Percentiles rank a stretch among this genome's conserved stretches.
These are phyloP conservation scores for Centrapalus pauciflorus DNA, from an alignment of 129 eudicot genomes.

Conservation along the genomic window DNA sequence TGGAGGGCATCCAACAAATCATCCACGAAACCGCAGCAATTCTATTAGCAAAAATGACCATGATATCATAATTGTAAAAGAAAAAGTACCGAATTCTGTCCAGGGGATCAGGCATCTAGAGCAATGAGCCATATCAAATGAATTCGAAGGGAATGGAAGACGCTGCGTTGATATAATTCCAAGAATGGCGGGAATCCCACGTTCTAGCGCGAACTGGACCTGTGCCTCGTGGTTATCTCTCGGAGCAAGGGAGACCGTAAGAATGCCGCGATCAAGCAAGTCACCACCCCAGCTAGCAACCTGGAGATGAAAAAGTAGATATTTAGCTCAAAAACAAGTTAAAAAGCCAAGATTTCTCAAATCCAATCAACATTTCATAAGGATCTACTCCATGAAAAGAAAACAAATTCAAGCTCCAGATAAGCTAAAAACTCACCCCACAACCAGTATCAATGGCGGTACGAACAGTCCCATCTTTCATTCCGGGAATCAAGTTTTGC, in stretches of 20 bases:
- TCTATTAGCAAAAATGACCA: neutral
- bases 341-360: neutral
- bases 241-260: conserved; percentile 93
- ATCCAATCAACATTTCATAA: neutral
- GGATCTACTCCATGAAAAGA: neutral
- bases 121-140: conserved; percentile 99
- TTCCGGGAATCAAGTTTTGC: conserved; percentile 82
- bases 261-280: conserved; percentile 81
- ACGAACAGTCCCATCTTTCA: conserved; percentile 91
- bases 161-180: conserved; percentile 94
- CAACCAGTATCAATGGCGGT: conserved; percentile 99
- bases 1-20: neutral
- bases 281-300: conserved; percentile 99
- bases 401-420: neutral
- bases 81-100: conserved; percentile 86
- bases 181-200: conserved; percentile 96
- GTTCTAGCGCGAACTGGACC: conserved; percentile 94
- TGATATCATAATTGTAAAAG: neutral
- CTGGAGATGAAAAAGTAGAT: conserved; percentile 31
- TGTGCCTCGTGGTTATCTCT: conserved; percentile 99
- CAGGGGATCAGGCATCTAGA: conserved; percentile 98
- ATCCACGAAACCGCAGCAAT: neutral
- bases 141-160: conserved; percentile 97
- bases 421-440: conserved; percentile 94
- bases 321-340: neutral